Percentiles rank a stretch among this genome's conserved stretches.
Evolutionary conservation across 2,329 filamentous ascomycete species (phyloP).

Genomic region (Epichloe amarillans): DNA sequence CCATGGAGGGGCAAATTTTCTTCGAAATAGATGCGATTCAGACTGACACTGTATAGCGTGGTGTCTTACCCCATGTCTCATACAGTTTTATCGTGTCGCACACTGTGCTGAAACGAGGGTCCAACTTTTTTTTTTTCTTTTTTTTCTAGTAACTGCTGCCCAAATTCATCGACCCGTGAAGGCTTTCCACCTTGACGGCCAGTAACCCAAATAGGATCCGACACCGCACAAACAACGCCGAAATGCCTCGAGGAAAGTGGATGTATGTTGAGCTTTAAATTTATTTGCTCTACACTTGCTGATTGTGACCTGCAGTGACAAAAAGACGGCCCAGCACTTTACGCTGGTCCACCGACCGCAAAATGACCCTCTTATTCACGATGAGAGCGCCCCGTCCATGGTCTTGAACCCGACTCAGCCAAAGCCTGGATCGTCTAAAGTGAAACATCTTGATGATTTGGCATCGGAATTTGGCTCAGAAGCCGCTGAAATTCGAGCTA

Average conservation of each 20-base stretch:
- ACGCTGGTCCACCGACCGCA: slow-evolving; percentile 91
- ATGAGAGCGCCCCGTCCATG: slow-evolving; percentile 77
- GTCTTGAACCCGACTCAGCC: slow-evolving; percentile 61
- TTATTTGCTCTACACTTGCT: background rate
- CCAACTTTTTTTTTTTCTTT: slow-evolving; percentile 13
- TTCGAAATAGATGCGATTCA: slow-evolving; percentile 7
- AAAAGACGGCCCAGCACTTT: slow-evolving; percentile 87
- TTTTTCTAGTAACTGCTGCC: slow-evolving; percentile 9
- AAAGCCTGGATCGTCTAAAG: slow-evolving; percentile 25
- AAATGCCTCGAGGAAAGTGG: slow-evolving; percentile 66
- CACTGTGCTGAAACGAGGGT: slow-evolving; percentile 13
- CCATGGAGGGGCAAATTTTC: slow-evolving; percentile 38
- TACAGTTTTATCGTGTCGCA: slow-evolving; percentile 18
- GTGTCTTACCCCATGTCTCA: fast-evolving
- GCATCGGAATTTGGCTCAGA: slow-evolving; percentile 60
- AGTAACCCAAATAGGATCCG: background rate
- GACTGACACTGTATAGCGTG: slow-evolving; percentile 16
- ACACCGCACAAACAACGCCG: slow-evolving; percentile 17
- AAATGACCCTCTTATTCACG: slow-evolving; percentile 94
- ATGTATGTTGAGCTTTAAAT: slow-evolving; percentile 26
- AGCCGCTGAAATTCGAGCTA: slow-evolving; percentile 54
- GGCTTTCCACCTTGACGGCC: slow-evolving; percentile 7
- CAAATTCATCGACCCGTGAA: slow-evolving; percentile 7
- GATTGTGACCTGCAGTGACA: slow-evolving; percentile 38
- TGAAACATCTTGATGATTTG: slow-evolving; percentile 63